Base-by-base conservation (phyloP, 495 filamentous ascomycete genomes). In the Podospora comata region DNA sequence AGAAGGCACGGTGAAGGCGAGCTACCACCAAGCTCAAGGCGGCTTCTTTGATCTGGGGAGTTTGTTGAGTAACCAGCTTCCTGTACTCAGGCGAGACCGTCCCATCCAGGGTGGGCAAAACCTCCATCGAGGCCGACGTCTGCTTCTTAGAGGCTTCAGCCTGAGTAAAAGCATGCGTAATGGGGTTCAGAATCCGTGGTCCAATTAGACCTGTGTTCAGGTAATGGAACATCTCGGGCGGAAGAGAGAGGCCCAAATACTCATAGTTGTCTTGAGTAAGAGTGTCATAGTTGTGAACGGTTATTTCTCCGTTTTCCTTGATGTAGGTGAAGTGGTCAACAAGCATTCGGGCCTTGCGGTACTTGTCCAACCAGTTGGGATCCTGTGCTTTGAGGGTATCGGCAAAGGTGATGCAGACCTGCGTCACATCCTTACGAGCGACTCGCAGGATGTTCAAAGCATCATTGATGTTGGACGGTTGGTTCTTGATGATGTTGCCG, bases 141-240 rank as follows among this genome's bases (percentile, higher is more conserved):
- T 48, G 39, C 39, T 48, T 48, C 39, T 48, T 48, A 2, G 39
- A 48, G 15, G 39, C 39, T 16, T 48, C 39, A 48, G 39, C 39
- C 39, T 48, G 39, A 48, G 39, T 48, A 48, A 48, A 48, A 30
- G 91, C 89, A 39, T 90, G 89, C 0, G 90, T 89, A 62, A 96
- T 83, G 85, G 88, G 93, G 73, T 91, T 92, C 9, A 96, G 84
- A 18, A 97, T 80, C 54, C 93, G 88, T 2, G 93, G 84, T 6
- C 92, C 88, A 67, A 97, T 85, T 18, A 97, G 77, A 32, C 92
- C 95, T 34, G 86, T 89, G 67, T 92, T 92, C 39, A 98, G 85
- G 72, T 99, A 98, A 76, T 91, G 91, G 76, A 93, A 97, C 5
- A 99, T 81, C 79, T 99, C 96, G 64, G 93, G 88, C 2, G 96